These are phyloP conservation scores for Solanum piurae DNA, from an alignment of 257 asterid genomes.

Conservation along the genomic window DNA sequence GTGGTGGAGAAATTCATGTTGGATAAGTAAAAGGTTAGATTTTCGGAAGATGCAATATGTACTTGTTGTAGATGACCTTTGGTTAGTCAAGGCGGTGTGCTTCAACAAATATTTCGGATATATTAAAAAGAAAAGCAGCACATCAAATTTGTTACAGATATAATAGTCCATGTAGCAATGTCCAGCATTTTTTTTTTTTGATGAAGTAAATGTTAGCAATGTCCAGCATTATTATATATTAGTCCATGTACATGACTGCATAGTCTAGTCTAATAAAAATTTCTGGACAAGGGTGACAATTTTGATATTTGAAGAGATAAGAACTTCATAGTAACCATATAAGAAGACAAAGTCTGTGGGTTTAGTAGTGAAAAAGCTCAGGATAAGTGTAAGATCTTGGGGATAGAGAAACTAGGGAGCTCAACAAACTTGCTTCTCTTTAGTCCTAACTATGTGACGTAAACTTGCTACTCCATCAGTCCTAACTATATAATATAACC, in stretches of 20 bases:
- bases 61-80: background rate
- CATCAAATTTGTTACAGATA: background rate
- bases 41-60: background rate
- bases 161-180: background rate
- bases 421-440: background rate
- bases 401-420: background rate
- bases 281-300: background rate
- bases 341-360: background rate
- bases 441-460: background rate
- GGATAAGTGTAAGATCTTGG: background rate
- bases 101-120: background rate
- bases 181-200: background rate
- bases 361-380: background rate
- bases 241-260: background rate
- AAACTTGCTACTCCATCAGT: background rate
- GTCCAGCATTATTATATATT: background rate
- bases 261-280: background rate
- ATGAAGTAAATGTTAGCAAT: background rate
- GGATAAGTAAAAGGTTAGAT: background rate
- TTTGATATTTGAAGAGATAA: background rate
- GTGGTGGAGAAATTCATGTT: background rate
- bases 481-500: too few species aligned
- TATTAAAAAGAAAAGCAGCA: background rate
- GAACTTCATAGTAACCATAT: background rate
- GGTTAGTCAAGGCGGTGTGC: background rate